Evolutionary conservation across 2,329 filamentous ascomycete genomes (phyloP).

Genomic region (Xylariaceae sp.): DNA sequence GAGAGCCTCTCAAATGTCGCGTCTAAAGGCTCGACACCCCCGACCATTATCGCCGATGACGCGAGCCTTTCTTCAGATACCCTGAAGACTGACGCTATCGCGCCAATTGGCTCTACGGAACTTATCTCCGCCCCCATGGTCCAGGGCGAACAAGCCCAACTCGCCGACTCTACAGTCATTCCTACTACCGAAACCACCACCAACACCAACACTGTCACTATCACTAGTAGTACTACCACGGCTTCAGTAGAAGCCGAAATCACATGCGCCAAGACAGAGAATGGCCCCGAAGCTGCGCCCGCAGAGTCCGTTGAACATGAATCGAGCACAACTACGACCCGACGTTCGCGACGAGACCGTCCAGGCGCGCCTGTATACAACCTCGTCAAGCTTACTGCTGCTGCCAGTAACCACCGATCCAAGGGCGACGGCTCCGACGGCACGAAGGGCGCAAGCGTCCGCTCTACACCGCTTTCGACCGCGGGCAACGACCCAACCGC

Average conservation of each 20-base stretch:
- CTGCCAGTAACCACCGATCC: constrained; percentile 49
- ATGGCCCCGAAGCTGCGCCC: constrained; percentile 8
- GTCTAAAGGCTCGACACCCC: constrained; percentile 58
- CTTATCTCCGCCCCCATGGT: constrained; percentile 24
- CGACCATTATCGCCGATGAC: constrained; percentile 60
- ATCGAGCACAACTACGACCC: constrained; percentile 29
- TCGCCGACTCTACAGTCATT: constrained; percentile 28
- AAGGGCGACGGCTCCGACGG: constrained; percentile 47
- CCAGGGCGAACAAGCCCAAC: constrained; percentile 20
- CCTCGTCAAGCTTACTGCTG: constrained; percentile 57
- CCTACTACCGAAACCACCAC: constrained; percentile 1
- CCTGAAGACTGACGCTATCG: constrained; percentile 56
- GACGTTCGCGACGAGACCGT: constrained; percentile 51
- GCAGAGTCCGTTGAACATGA: constrained; percentile 19
- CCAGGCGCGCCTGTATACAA: constrained; percentile 61
- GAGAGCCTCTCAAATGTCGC: constrained; percentile 48
- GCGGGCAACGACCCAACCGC: constrained; percentile 23
- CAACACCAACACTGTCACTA: no score
- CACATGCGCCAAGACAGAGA: constrained; percentile 5
- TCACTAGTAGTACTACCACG: constrained; percentile 4
- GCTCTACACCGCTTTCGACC: constrained; percentile 33
- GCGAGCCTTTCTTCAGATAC: constrained; percentile 52
- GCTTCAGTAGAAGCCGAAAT: constrained; percentile 5
- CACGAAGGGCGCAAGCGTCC: constrained; percentile 43
- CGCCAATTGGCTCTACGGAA: constrained; percentile 46